A percentile compares a stretch with the other conserved stretches of the same genome.
These are phyloP conservation scores for Asterochloris erici DNA, from an alignment of 139 green algal species.

Conservation along the genomic window DNA sequence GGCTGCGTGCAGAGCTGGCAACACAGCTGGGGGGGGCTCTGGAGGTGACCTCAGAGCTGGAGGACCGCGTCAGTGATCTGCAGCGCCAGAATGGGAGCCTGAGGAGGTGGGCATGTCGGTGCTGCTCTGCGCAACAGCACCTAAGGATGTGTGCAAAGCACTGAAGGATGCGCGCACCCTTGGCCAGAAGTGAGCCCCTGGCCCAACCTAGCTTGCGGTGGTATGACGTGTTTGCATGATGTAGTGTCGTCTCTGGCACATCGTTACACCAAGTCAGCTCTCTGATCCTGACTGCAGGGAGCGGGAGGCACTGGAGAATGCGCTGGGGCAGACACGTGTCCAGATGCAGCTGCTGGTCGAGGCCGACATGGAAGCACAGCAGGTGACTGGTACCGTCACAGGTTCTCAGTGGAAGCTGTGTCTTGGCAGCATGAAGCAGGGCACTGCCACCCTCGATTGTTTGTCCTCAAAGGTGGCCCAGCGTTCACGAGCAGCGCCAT, in stretches of 20 bases:
- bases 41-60: conserved; percentile 13
- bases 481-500: too few species aligned
- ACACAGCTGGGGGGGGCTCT: conserved; percentile 6
- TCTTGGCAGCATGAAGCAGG: too few species aligned
- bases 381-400: neutral
- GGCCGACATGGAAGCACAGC: conserved; percentile 13
- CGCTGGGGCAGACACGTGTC: conserved; percentile 6
- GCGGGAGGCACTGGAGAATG: neutral
- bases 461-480: too few species aligned
- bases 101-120: neutral
- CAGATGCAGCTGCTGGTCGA: conserved; percentile 8
- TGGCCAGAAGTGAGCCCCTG: too few species aligned
- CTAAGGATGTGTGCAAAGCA: too few species aligned
- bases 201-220: too few species aligned
- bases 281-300: neutral
- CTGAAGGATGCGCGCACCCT: too few species aligned
- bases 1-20: conserved; percentile 4
- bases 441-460: too few species aligned
- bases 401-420: too few species aligned
- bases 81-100: neutral
- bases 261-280: neutral
- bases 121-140: too few species aligned
- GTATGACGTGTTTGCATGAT: too few species aligned
- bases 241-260: too few species aligned
- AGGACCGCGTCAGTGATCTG: neutral